A percentile compares a stretch with the other conserved stretches of the same genome.
phyloP scores from a whole-genome alignment of 257 asterid species.

The Plantago elongata region DNA sequence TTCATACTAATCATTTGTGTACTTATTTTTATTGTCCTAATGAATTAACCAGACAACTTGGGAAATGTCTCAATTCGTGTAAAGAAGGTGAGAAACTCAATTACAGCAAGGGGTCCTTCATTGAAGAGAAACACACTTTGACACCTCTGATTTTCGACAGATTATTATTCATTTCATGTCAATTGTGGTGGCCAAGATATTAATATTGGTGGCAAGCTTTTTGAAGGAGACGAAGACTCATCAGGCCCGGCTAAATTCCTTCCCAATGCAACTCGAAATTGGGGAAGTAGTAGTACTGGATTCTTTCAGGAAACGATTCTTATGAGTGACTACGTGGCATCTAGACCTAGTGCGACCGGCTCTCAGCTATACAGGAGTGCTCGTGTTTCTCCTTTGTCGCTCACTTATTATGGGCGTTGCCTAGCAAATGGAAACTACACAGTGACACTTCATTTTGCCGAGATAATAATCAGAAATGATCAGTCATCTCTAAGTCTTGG shows the following conservation, averaged over 20 bases:
- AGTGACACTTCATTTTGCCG: conserved; percentile 59
- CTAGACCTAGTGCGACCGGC: too few species aligned
- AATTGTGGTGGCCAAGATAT: conserved; percentile 47
- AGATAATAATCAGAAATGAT: conserved; percentile 42
- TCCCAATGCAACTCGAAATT: conserved; percentile 16
- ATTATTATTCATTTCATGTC: conserved; percentile 38
- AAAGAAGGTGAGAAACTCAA: conserved; percentile 28
- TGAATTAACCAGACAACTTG: conserved; percentile 26
- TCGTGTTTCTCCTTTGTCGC: conserved; percentile 46
- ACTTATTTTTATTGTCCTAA: not conserved
- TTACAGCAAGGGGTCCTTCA: not conserved
- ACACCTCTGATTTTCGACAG: conserved; percentile 22
- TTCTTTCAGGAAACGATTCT: conserved; percentile 31
- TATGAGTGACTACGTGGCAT: conserved; percentile 23
- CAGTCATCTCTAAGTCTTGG: conserved; percentile 55
- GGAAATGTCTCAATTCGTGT: conserved; percentile 37
- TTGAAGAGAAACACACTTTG: not conserved
- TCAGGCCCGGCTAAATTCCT: conserved; percentile 38
- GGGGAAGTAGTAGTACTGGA: conserved; percentile 63
- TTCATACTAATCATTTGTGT: not conserved
- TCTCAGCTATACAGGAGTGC: conserved; percentile 42
- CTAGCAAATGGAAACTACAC: conserved; percentile 60
- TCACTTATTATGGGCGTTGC: conserved; percentile 62
- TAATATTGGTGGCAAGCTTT: conserved; percentile 26
- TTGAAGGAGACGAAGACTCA: conserved; percentile 36